phyloP scores from a whole-genome alignment of 257 asterid species.

The Perilla frutescens region DNA sequence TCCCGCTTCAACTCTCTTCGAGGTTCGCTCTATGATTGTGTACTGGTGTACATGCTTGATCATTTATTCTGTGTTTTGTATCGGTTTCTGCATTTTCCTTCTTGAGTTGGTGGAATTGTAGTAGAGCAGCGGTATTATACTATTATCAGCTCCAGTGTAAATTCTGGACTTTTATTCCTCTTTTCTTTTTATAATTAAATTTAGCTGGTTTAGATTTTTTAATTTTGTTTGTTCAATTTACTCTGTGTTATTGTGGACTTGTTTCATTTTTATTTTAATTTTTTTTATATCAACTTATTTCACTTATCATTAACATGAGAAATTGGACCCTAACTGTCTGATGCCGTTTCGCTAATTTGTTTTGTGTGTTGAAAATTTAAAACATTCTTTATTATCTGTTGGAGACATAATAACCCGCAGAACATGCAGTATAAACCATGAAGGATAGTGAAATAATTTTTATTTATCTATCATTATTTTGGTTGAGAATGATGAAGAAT shows the following conservation, averaged over 20 bases:
- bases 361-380: not conserved
- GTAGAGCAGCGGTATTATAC: conserved; percentile 15
- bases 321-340: conserved; percentile 21
- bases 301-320: conserved; percentile 11
- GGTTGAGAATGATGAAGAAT: not conserved
- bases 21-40: conserved; percentile 49
- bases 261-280: not conserved
- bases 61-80: not conserved
- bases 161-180: not conserved
- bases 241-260: conserved; percentile 1
- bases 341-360: conserved; percentile 18
- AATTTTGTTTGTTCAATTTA: conserved; percentile 11
- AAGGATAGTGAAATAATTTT: not conserved
- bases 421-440: not conserved
- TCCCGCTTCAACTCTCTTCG: conserved; percentile 79
- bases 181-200: not conserved
- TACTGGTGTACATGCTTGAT: conserved; percentile 9
- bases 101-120: conserved; percentile 15
- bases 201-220: not conserved
- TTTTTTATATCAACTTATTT: conserved; percentile 9
- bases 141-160: not conserved
- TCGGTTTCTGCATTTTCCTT: conserved; percentile 13
- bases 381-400: conserved; percentile 2
- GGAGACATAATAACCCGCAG: not conserved
- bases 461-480: not conserved